A percentile compares a stretch with the other conserved stretches of the same genome.
These are phyloP conservation scores for Paecilomyces sp. DNA, from an alignment of 2,329 filamentous ascomycete genomes.

Conservation along the genomic window DNA sequence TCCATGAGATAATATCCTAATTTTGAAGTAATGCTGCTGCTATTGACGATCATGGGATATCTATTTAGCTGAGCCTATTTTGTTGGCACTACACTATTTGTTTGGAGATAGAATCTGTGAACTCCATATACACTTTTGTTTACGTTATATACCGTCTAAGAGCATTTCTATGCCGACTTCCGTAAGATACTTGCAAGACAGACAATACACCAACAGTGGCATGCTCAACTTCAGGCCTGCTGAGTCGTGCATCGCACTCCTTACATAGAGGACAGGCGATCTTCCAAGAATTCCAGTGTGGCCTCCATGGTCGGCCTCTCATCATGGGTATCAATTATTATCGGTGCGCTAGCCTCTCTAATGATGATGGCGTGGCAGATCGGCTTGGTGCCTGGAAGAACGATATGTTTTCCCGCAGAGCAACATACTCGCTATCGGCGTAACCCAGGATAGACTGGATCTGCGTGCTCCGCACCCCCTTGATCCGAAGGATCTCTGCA, in stretches of 20 bases:
- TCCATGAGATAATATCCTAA: neutral
- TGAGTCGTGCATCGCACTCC: neutral
- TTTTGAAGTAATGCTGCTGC: neutral
- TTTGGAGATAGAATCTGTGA: neutral
- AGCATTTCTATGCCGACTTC: neutral
- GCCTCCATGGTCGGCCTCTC: neutral
- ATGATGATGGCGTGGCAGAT: conserved; percentile 16
- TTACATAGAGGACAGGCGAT: neutral
- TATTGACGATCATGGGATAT: neutral
- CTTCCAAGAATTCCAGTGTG: neutral
- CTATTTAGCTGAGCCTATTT: neutral
- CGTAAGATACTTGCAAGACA: neutral
- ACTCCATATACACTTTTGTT: neutral
- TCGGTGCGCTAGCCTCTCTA: conserved; percentile 13
- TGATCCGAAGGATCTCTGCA: conserved; percentile 73
- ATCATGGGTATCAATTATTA: neutral
- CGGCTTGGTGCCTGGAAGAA: conserved; percentile 45
- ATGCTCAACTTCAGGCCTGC: neutral
- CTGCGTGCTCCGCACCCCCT: conserved; percentile 73
- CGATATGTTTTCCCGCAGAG: conserved; percentile 78
- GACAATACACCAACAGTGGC: neutral
- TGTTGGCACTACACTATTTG: neutral
- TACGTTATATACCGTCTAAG: neutral
- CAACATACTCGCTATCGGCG: conserved; percentile 90
- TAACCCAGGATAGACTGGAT: conserved; percentile 79